Percentiles rank a stretch among this genome's conserved stretches.
These are phyloP conservation scores for Funneliformis caledonium DNA, from an alignment of 371 early-diverging fungal species.

Conservation along the genomic window DNA sequence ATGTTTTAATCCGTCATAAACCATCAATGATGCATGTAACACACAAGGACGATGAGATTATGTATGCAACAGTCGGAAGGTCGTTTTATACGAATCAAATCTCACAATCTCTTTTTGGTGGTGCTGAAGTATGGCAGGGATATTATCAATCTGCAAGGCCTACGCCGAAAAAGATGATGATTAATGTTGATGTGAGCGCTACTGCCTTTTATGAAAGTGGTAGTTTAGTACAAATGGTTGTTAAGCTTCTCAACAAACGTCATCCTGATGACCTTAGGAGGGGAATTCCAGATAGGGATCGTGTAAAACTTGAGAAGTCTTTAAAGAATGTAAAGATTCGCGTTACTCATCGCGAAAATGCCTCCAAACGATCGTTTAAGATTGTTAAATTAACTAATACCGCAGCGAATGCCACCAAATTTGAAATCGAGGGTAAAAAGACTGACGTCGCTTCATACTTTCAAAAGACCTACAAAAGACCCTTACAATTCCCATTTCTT, in stretches of 20 bases:
- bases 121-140: conserved; percentile 91
- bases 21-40: conserved; percentile 55
- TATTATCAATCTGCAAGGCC: conserved; percentile 88
- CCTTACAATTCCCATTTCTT: conserved; percentile 74
- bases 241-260: conserved; percentile 63
- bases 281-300: conserved; percentile 61
- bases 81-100: conserved; percentile 81
- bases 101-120: conserved; percentile 62
- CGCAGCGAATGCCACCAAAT: conserved; percentile 69
- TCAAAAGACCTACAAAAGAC: conserved; percentile 63
- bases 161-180: conserved; percentile 61
- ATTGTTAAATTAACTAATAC: conserved; percentile 66
- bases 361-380: conserved; percentile 60
- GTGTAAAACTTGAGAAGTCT: conserved; percentile 64
- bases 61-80: conserved; percentile 75
- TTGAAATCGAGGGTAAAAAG: conserved; percentile 53
- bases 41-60: no score
- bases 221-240: conserved; percentile 61
- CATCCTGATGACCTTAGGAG: conserved; percentile 67
- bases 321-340: conserved; percentile 73
- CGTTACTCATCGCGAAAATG: conserved; percentile 74
- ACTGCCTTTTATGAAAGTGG: conserved; percentile 84
- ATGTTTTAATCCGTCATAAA: conserved; percentile 77
- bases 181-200: conserved; percentile 87
- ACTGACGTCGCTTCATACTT: conserved; percentile 79